phyloP scores from a whole-genome alignment of 352 stramenopile genomes.

The Pythium myriotylum region DNA sequence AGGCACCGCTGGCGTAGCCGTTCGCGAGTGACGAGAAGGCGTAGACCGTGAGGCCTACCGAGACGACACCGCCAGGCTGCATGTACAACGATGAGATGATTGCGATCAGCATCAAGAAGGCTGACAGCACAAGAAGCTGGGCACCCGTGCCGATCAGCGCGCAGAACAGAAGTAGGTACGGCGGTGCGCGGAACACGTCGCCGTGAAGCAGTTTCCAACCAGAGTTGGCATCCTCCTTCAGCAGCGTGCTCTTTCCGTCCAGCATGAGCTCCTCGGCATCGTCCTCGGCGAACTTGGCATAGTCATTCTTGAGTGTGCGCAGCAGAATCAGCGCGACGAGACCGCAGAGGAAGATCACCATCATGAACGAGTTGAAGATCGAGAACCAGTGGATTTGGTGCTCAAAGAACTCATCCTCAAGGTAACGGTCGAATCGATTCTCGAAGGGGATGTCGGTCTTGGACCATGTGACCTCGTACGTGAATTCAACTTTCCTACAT shows the following conservation, averaged over 20 bases:
- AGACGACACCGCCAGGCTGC: conserved; percentile 95
- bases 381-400: conserved; percentile 99
- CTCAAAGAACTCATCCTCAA: conserved; percentile 99
- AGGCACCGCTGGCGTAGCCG: conserved; percentile 88
- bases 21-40: conserved; percentile 91
- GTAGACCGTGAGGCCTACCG: conserved; percentile 95
- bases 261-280: conserved; percentile 88
- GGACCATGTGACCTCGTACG: conserved; percentile 93
- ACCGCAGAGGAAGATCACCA: conserved; percentile 96
- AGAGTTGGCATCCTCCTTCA: conserved; percentile 84
- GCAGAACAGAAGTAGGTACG: conserved; percentile 94
- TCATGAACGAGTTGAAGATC: conserved; percentile 98
- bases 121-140: conserved; percentile 94
- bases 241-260: conserved; percentile 76
- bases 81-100: conserved; percentile 96
- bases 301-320: conserved; percentile 94
- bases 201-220: conserved; percentile 98
- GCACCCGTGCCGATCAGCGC: conserved; percentile 95
- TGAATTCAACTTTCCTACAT: conserved; percentile 90
- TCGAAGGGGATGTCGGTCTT: conserved; percentile 94
- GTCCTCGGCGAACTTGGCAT: conserved; percentile 89
- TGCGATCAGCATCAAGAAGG: conserved; percentile 95
- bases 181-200: conserved; percentile 93
- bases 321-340: conserved; percentile 94
- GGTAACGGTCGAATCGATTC: conserved; percentile 96